Conservation (phyloP, 1,284 basidiomycete species). For the Ustilago sp. region DNA sequence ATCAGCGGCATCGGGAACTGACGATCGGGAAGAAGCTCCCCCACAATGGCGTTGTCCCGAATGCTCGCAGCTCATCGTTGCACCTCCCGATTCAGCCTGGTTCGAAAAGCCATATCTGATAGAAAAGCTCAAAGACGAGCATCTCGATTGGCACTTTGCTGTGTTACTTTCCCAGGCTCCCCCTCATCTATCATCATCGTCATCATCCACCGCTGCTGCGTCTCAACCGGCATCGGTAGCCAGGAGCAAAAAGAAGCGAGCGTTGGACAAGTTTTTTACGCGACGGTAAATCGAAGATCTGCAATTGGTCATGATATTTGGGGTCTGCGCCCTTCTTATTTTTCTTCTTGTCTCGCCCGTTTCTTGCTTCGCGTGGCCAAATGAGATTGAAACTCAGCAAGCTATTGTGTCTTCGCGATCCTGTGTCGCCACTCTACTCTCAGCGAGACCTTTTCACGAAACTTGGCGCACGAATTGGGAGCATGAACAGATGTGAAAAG, state of each 20-base stretch:
- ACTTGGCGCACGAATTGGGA: not conserved
- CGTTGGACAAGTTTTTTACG: constrained; percentile 38
- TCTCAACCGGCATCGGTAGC: not conserved
- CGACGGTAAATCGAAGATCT: constrained; percentile 18
- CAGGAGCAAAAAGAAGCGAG: constrained; percentile 35
- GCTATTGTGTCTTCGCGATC: not conserved
- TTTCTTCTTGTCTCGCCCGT: constrained; percentile 8
- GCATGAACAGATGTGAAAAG: not conserved
- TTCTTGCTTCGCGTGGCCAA: constrained; percentile 11
- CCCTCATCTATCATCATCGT: not conserved
- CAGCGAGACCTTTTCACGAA: constrained; percentile 8
- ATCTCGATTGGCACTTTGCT: constrained; percentile 63
- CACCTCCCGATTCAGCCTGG: constrained; percentile 33
- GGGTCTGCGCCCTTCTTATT: constrained; percentile 37
- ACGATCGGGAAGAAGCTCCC: constrained; percentile 19
- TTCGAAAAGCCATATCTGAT: constrained; percentile 48
- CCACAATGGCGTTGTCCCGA: constrained; percentile 53
- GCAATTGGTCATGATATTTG: constrained; percentile 5
- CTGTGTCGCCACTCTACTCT: not conserved
- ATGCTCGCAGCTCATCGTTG: constrained; percentile 39
- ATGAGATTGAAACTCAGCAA: constrained; percentile 17
- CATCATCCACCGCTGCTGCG: not conserved
- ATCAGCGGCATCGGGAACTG: not conserved
- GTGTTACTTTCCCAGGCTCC: constrained; percentile 50
- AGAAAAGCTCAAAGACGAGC: constrained; percentile 53